Evolutionary conservation across 805 yeast genomes (phyloP).

Genomic region (Spathaspora boniae): DNA sequence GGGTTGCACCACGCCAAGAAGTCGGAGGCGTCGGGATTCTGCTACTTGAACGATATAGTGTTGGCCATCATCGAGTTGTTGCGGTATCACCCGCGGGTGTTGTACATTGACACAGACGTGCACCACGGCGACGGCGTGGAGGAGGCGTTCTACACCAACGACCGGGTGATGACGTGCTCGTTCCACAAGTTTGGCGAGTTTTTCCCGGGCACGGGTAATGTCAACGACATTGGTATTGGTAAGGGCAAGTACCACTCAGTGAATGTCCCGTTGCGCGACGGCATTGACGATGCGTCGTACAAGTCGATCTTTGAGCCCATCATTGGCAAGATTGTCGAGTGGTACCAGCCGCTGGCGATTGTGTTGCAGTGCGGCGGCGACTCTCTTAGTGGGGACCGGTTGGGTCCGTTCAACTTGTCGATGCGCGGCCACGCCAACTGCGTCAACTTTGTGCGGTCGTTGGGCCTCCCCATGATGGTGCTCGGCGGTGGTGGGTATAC

Average conservation of each 20-base stretch:
- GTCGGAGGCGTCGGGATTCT: constrained; percentile 91
- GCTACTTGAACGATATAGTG: constrained; percentile 93
- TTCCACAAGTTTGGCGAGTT: constrained; percentile 96
- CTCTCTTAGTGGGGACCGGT: constrained; percentile 89
- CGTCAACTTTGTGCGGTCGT: constrained; percentile 78
- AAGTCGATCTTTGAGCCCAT: constrained; percentile 88
- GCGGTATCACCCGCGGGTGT: constrained; percentile 86
- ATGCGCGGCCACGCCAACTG: constrained; percentile 97
- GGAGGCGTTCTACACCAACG: constrained; percentile 94
- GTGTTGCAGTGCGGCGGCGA: constrained; percentile 99
- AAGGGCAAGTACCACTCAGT: constrained; percentile 86
- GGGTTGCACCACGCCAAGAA: constrained; percentile 98
- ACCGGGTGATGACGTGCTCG: constrained; percentile 93
- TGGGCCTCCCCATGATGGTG: constrained; percentile 87
- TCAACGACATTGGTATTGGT: constrained; percentile 87
- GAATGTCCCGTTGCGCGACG: constrained; percentile 92
- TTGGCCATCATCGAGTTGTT: constrained; percentile 81
- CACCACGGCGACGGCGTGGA: constrained; percentile 99
- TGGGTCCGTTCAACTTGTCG: constrained; percentile 93
- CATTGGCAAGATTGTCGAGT: constrained; percentile 67
- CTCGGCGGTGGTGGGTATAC: constrained; percentile 99
- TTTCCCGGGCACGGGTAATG: constrained; percentile 96
- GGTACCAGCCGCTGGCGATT: constrained; percentile 94
- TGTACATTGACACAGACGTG: constrained; percentile 91
- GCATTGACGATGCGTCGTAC: constrained; percentile 88